phyloP scores from a whole-genome alignment of 108 stramenopile species.

The Skeletonema costatum region DNA sequence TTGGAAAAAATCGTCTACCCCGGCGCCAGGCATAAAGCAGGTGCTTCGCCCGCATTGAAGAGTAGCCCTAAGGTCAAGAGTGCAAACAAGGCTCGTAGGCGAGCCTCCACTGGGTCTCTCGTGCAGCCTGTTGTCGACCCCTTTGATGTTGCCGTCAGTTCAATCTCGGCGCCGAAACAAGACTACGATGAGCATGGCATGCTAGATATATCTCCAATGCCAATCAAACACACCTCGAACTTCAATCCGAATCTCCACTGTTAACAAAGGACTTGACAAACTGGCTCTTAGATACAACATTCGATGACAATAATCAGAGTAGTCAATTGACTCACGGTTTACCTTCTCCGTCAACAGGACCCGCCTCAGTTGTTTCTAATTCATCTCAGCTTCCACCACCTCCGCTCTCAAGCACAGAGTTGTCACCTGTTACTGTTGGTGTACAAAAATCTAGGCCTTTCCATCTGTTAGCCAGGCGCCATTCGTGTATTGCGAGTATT shows the following conservation, averaged over 20 bases:
- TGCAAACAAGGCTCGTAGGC: conserved; percentile 12
- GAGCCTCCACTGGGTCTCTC: conserved; percentile 30
- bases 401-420: neutral
- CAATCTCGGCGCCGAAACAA: neutral
- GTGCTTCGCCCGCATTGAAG: neutral
- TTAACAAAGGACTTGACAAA: neutral
- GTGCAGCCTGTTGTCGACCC: neutral
- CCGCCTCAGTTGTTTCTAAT: conserved; percentile 8
- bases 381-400: conserved; percentile 5
- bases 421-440: neutral
- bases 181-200: neutral
- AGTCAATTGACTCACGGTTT: neutral
- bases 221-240: neutral
- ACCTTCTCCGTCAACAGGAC: conserved; percentile 3
- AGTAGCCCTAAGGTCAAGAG: neutral
- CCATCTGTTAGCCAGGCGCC: neutral
- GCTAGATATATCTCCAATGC: conserved; percentile 12
- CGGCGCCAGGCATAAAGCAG: conserved; percentile 1
- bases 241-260: neutral
- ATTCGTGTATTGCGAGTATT: neutral
- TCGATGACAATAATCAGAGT: neutral
- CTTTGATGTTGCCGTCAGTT: neutral
- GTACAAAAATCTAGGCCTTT: neutral
- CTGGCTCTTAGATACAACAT: conserved; percentile 10
- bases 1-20: conserved; percentile 29